Percentiles rank a stretch among this genome's conserved stretches.
phyloP scores from a whole-genome alignment of 176 grass and related monocot genomes.

The Oryza punctata region DNA sequence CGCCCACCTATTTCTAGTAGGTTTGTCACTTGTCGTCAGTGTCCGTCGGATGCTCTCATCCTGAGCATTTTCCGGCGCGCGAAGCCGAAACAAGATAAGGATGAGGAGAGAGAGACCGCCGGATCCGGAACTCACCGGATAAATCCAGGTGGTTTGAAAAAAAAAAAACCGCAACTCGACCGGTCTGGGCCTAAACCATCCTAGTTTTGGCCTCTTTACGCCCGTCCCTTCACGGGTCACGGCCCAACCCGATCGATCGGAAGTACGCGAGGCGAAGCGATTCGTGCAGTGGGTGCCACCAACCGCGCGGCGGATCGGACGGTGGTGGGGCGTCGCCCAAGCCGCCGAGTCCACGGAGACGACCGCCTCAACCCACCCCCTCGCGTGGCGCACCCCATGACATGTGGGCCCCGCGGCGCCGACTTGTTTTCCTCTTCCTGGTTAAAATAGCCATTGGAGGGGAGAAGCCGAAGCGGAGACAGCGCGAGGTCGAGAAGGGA shows the following conservation, averaged over 20 bases:
- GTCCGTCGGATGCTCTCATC: neutral
- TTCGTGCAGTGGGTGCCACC: neutral
- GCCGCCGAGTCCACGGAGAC: neutral
- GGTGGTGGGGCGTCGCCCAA: too few relatives aligned
- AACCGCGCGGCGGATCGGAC: neutral
- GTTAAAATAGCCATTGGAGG: neutral
- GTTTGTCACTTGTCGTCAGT: neutral
- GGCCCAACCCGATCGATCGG: neutral
- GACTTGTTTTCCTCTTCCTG: neutral
- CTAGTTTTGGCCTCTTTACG: neutral
- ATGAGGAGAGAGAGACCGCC: neutral
- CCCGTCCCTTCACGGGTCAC: too few relatives aligned
- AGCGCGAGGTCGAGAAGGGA: neutral
- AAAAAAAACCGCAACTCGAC: neutral
- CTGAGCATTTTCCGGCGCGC: neutral
- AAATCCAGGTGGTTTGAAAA: neutral
- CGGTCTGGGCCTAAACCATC: neutral
- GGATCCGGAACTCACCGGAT: neutral
- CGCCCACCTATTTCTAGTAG: conserved; percentile 2
- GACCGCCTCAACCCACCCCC: neutral
- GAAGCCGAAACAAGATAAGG: conserved; percentile 29
- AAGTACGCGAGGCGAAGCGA: neutral
- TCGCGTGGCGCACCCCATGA: neutral
- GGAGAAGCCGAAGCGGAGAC: neutral
- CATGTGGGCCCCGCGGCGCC: neutral